Base-by-base conservation (phyloP, 805 yeast genomes). In the Metschnikowia lochheadii region DNA sequence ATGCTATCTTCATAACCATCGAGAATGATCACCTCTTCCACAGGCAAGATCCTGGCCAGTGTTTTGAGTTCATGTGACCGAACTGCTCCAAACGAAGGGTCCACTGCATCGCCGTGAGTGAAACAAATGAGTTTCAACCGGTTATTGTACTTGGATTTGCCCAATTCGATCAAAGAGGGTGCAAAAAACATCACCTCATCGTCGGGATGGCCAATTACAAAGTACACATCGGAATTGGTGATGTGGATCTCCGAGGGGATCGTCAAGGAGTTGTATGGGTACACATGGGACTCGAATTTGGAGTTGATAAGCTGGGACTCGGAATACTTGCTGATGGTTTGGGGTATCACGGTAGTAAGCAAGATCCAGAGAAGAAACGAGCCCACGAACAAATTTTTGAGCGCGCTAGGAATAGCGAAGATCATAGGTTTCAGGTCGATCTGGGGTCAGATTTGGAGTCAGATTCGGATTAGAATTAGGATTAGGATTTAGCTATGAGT, bases 131-230 rank as follows among this genome's bases (percentile, higher is more conserved):
- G 61, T 36, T 79, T 75, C 14, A 90, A 68, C 6, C 62, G 56
- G 59, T 85, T 85, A 48, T 72, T 63, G 56, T 79, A 72, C 44
- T 74, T 66, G 1, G 76, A 67, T 52, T 78, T 77, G 8, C 75
- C 56, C 46, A 76, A 61, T 54, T 81, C 84, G 6, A 79, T 65
- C 32, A 90, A 56, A 0, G 91, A 74, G 0, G 99, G 99, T 1
- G 89, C 82, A 61, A 94, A 94, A 67, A 94, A 94, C 99, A 94
- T 94, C 46, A 89, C 91, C 68, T 94, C 99, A 66, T 94, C 99
- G 67, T 94, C 99, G 0, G 99, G 99, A 67, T 94, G 99, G 0
- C 96, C 97, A 38, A 90, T 84, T 11, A 92, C 69, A 42, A 84
- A 70, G 56, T 74, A 78, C 1, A 81, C 70, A 2, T 68, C 61